These are phyloP conservation scores for Cymbopogon citratus DNA, from an alignment of 176 grass and related monocot genomes.

Conservation along the genomic window DNA sequence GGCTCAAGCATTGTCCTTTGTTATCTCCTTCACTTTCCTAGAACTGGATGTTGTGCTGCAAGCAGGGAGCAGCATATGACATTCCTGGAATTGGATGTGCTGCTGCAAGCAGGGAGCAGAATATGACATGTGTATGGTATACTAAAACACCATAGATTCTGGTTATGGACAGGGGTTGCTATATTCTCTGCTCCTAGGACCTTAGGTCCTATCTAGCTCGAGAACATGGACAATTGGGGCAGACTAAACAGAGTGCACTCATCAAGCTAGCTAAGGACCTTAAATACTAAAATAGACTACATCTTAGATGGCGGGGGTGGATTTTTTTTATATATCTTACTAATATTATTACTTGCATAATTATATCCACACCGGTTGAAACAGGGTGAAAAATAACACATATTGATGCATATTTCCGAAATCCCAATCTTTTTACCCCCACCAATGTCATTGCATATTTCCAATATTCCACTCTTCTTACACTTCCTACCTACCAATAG, in stretches of 20 bases:
- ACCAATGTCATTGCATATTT: background rate
- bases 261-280: too few species aligned
- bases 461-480: background rate
- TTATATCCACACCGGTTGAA: background rate
- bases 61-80: background rate
- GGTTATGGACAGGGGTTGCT: background rate
- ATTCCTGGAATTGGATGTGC: too few species aligned
- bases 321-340: background rate
- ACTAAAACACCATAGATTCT: background rate
- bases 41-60: slow-evolving; percentile 7
- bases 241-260: too few species aligned
- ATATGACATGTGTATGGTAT: background rate
- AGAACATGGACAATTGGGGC: background rate
- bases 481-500: background rate
- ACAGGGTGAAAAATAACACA: background rate
- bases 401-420: background rate
- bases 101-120: slow-evolving; percentile 4
- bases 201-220: background rate
- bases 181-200: background rate
- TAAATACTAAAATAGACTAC: background rate
- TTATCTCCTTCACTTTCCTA: background rate
- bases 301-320: background rate
- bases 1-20: slow-evolving; percentile 11
- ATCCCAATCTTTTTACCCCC: background rate
- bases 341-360: background rate